phyloP scores from a whole-genome alignment of 148 eudicot species.

The Rhododendron ovatum region DNA sequence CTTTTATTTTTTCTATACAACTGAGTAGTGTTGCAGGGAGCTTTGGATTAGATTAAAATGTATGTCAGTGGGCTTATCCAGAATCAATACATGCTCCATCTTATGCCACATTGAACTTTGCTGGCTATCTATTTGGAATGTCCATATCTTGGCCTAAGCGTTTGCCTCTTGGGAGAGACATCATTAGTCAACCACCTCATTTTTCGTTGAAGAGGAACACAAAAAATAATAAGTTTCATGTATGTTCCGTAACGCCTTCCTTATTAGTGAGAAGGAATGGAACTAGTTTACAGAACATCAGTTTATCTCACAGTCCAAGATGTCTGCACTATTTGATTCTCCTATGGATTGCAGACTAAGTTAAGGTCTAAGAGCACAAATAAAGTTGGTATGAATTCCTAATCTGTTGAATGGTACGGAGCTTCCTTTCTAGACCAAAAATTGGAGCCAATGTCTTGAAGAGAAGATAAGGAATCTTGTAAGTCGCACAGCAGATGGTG shows the following conservation, averaged over 20 bases:
- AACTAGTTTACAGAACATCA: neutral
- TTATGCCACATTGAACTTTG: neutral
- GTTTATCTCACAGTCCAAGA: neutral
- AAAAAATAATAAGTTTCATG: neutral
- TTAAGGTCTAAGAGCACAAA: neutral
- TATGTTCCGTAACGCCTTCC: neutral
- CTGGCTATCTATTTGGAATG: neutral
- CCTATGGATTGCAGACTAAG: neutral
- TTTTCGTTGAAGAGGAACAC: neutral
- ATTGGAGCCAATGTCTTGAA: neutral
- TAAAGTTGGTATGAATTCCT: neutral
- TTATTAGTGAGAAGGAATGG: neutral
- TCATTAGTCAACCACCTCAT: neutral
- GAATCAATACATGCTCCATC: neutral
- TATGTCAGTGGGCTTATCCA: conserved; percentile 4
- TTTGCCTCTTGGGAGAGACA: no score
- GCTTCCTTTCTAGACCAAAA: neutral
- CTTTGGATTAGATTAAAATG: neutral
- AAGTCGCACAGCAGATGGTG: neutral
- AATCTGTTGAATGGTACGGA: neutral
- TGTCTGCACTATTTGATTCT: neutral
- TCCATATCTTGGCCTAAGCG: neutral
- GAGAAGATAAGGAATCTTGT: neutral
- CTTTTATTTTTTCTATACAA: neutral
- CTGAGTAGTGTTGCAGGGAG: neutral